A percentile compares a stretch with the other conserved stretches of the same genome.
phyloP scores from a whole-genome alignment of 768 basidiomycete genomes.

The Gyrodon lividus region DNA sequence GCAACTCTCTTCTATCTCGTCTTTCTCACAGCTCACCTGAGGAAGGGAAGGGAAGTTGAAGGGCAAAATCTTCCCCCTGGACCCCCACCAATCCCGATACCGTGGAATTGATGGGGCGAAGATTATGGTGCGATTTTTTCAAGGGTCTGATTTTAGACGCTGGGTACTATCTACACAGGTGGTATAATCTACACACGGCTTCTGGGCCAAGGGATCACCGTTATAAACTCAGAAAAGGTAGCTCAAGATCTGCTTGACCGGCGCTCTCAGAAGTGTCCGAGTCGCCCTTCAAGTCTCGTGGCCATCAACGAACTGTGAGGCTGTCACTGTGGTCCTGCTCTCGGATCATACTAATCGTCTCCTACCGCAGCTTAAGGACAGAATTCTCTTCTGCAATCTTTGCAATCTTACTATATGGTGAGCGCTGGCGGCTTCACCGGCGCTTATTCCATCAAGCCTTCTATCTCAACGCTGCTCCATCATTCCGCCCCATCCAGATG shows the following conservation, averaged over 20 bases:
- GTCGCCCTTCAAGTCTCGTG: constrained; percentile 17
- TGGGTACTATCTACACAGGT: constrained; percentile 10
- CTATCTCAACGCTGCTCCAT: constrained; percentile 22
- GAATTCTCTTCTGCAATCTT: constrained; percentile 24
- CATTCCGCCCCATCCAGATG: constrained; percentile 34
- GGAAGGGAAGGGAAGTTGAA: constrained; percentile 4
- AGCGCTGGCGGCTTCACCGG: constrained; percentile 30
- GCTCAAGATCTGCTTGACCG: constrained; percentile 23
- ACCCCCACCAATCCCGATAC: constrained; percentile 17
- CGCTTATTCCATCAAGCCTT: constrained; percentile 39
- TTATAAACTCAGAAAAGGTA: constrained; percentile 27
- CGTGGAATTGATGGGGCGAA: constrained; percentile 18
- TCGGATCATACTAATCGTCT: background rate
- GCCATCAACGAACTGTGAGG: constrained; percentile 21
- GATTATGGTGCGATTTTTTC: constrained; percentile 16
- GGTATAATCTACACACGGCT: constrained; percentile 23
- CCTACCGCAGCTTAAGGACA: constrained; percentile 16
- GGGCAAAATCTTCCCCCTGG: constrained; percentile 21
- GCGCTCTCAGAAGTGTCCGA: constrained; percentile 24
- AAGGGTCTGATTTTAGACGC: background rate
- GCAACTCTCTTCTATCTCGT: constrained; percentile 9
- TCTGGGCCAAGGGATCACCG: constrained; percentile 22
- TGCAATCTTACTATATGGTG: constrained; percentile 30
- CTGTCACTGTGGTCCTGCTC: background rate
- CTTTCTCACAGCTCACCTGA: constrained; percentile 9